A percentile compares a stretch with the other conserved stretches of the same genome.
phyloP scores from a whole-genome alignment of 1,284 basidiomycete genomes.

The Microbotryum lychnidis-dioicae region DNA sequence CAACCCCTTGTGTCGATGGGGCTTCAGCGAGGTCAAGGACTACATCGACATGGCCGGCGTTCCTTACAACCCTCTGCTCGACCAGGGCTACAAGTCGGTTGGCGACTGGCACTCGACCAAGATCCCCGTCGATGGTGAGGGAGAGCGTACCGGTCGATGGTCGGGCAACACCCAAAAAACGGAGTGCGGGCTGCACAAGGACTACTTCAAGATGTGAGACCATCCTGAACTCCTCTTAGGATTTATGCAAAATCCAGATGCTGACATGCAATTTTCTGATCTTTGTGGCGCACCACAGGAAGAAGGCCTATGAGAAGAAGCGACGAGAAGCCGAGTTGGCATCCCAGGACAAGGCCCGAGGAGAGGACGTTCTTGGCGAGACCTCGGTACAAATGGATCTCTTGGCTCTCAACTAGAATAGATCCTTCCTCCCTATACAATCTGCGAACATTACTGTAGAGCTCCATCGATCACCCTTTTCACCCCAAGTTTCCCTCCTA shows the following conservation, averaged over 20 bases:
- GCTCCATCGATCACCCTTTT: too few relatives aligned
- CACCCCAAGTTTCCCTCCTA: too few relatives aligned
- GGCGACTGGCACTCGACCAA: slow-evolving; percentile 95
- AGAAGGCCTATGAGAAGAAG: slow-evolving; percentile 37
- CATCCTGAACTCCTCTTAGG: neutral
- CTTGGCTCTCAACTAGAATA: too few relatives aligned
- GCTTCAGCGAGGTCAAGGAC: slow-evolving; percentile 72
- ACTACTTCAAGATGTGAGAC: slow-evolving; percentile 47
- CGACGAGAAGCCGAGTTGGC: slow-evolving; percentile 33
- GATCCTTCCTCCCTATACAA: too few relatives aligned
- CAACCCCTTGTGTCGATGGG: slow-evolving; percentile 89
- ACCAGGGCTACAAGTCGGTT: slow-evolving; percentile 85
- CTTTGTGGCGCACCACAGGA: slow-evolving; percentile 41
- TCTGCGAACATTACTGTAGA: too few relatives aligned
- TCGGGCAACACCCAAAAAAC: slow-evolving; percentile 76
- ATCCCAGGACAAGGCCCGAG: slow-evolving; percentile 32
- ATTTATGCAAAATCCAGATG: neutral
- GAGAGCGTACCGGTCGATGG: slow-evolving; percentile 85
- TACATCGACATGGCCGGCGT: slow-evolving; percentile 79
- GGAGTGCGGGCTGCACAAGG: slow-evolving; percentile 89
- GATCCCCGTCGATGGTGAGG: slow-evolving; percentile 53
- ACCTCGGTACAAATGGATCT: slow-evolving; percentile 11
- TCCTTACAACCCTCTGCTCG: slow-evolving; percentile 79
- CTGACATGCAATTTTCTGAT: neutral
- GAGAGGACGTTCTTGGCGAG: slow-evolving; percentile 31